Percentiles rank a stretch among this genome's conserved stretches.
Evolutionary conservation across 108 stramenopile species (phyloP).

Genomic region (Nitzschia sp.): DNA sequence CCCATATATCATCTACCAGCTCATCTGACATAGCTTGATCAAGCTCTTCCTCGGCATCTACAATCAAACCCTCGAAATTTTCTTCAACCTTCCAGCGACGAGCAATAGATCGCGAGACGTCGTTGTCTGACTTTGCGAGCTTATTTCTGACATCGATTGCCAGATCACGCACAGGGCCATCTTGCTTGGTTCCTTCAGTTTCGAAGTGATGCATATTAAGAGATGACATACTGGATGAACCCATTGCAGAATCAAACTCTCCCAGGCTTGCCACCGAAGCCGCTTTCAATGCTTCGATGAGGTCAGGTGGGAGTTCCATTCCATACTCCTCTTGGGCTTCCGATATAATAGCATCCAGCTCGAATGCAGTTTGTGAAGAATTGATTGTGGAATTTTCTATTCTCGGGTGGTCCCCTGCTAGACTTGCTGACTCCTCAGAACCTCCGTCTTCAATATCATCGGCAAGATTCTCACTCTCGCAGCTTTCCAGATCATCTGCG

Average conservation of each 20-base stretch:
- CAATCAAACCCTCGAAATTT: constrained; percentile 16
- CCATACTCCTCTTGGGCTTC: constrained; percentile 21
- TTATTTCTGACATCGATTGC: background rate
- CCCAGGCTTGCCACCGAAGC: constrained; percentile 7
- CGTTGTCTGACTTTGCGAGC: background rate
- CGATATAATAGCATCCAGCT: constrained; percentile 22
- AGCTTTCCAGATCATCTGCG: background rate
- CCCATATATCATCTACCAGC: constrained; percentile 1
- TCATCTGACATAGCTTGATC: constrained; percentile 1
- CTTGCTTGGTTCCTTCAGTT: background rate
- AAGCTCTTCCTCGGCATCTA: constrained; percentile 11
- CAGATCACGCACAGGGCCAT: constrained; percentile 3
- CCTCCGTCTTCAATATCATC: background rate
- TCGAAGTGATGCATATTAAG: constrained; percentile 7
- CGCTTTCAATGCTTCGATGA: constrained; percentile 14
- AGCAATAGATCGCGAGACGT: background rate
- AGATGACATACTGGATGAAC: constrained; percentile 10
- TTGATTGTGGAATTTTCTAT: background rate
- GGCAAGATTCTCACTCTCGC: background rate
- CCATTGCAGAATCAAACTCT: constrained; percentile 8
- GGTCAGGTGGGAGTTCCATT: constrained; percentile 17
- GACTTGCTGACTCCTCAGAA: background rate
- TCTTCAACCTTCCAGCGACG: constrained; percentile 9
- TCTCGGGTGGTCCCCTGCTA: background rate
- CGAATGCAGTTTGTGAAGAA: constrained; percentile 10